Evolutionary conservation across 2,329 filamentous ascomycete genomes (phyloP).

Genomic region (Botrytis aclada): DNA sequence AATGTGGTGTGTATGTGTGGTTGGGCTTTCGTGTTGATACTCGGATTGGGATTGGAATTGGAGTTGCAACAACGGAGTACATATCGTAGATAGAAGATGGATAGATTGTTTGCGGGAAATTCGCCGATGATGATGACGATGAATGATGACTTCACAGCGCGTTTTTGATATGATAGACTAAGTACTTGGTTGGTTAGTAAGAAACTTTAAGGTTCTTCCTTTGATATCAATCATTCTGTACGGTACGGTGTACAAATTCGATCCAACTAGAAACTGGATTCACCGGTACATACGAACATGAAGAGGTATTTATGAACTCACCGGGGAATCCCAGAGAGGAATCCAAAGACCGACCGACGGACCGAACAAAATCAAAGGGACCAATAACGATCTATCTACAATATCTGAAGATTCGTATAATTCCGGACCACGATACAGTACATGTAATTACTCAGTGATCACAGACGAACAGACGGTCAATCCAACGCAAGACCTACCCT

Average conservation of each 20-base stretch:
- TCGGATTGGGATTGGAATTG: neutral
- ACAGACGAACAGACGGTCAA: neutral
- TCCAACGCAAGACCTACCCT: neutral
- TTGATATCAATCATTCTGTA: too few relatives aligned
- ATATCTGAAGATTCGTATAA: too few relatives aligned
- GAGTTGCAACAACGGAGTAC: neutral
- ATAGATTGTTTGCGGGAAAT: neutral
- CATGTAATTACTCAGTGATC: too few relatives aligned
- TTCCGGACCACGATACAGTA: too few relatives aligned
- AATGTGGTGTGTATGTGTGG: neutral
- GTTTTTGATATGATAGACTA: neutral
- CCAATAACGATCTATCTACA: neutral
- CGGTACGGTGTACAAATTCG: neutral
- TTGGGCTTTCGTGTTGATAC: neutral
- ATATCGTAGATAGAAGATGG: neutral
- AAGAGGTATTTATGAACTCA: neutral
- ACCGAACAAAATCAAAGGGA: neutral
- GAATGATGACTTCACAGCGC: neutral
- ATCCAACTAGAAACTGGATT: neutral
- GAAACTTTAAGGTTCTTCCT: neutral
- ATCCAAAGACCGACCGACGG: neutral
- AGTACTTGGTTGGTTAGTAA: neutral
- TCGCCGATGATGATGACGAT: neutral
- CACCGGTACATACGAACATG: neutral
- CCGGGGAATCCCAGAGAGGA: neutral